Evolutionary conservation across 768 basidiomycete species (phyloP).

Genomic region (Hemileccinum impolitum): DNA sequence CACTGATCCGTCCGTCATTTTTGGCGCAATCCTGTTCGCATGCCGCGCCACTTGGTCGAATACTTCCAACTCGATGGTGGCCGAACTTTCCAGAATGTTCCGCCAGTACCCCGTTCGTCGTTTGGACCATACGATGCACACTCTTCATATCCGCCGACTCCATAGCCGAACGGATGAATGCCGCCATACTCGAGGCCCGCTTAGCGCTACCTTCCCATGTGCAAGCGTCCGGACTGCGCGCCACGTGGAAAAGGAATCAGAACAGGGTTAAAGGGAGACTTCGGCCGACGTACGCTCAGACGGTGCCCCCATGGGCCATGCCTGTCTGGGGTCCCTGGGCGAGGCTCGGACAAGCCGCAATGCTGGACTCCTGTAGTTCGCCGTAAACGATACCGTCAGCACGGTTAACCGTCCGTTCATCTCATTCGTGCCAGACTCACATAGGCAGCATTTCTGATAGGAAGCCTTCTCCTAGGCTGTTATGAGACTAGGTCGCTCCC

Average conservation of each 20-base stretch:
- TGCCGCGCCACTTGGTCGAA: too few relatives aligned
- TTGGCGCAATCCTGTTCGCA: too few relatives aligned
- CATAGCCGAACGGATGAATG: slow-evolving; percentile 48
- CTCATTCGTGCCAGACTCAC: background rate
- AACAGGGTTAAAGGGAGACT: background rate
- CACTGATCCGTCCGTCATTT: too few relatives aligned
- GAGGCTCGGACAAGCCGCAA: slow-evolving; percentile 32
- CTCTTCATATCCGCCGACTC: too few relatives aligned
- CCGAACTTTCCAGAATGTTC: too few relatives aligned
- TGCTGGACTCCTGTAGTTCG: slow-evolving; percentile 35
- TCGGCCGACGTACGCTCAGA: slow-evolving; percentile 5
- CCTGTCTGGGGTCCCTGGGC: slow-evolving; percentile 25
- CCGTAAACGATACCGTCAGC: slow-evolving; percentile 16
- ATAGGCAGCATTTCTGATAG: slow-evolving; percentile 4
- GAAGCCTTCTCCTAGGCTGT: background rate
- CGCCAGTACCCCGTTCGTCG: too few relatives aligned
- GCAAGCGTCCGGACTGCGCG: background rate
- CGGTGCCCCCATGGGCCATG: background rate
- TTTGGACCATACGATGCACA: too few relatives aligned
- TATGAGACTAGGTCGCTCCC: background rate
- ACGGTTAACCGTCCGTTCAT: background rate
- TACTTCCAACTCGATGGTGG: too few relatives aligned
- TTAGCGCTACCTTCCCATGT: slow-evolving; percentile 12
- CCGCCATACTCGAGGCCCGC: slow-evolving; percentile 45
- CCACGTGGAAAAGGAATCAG: slow-evolving; percentile 12